These are phyloP conservation scores for Citeromyces matritensis DNA, from an alignment of 805 yeast species.

Conservation along the genomic window DNA sequence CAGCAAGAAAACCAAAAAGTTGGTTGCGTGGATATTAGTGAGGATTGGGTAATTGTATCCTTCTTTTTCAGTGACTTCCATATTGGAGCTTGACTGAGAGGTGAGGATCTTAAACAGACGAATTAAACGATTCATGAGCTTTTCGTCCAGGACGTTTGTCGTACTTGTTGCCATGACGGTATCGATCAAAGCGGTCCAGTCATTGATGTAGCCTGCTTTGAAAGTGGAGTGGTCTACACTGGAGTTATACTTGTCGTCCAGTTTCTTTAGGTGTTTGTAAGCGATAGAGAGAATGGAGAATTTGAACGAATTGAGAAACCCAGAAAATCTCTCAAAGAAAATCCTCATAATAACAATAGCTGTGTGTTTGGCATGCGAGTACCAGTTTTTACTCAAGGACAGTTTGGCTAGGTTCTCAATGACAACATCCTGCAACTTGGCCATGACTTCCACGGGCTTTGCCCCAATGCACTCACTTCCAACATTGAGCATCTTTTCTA, in stretches of 20 bases:
- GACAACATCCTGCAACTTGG: conserved; percentile 8
- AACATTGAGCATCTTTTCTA: no score
- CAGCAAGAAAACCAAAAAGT: conserved; percentile 11
- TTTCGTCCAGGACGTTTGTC: conserved; percentile 13
- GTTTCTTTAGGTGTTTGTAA: conserved; percentile 16
- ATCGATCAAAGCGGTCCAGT: conserved; percentile 13
- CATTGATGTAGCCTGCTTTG: conserved; percentile 16
- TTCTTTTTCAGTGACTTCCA: conserved; percentile 3
- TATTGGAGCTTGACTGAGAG: conserved; percentile 6
- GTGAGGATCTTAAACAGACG: conserved; percentile 12
- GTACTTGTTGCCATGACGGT: conserved; percentile 13
- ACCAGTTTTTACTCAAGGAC: conserved; percentile 16
- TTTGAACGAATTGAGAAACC: conserved; percentile 17
- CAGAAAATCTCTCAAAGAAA: conserved; percentile 15
- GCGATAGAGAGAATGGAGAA: conserved; percentile 9
- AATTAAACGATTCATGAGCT: conserved; percentile 13
- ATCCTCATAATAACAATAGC: conserved; percentile 12
- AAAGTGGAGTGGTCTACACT: conserved; percentile 14
- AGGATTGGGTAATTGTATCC: conserved; percentile 13
- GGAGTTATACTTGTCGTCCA: conserved; percentile 16
- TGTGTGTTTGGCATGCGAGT: conserved; percentile 13
- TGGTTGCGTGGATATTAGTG: conserved; percentile 13
- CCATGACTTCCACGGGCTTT: no score
- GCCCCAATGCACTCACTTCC: no score
- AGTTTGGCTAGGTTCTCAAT: conserved; percentile 10